Percentiles rank a stretch among this genome's conserved stretches.
phyloP scores from a whole-genome alignment of 2,329 filamentous ascomycete species.

The Neophaeococcomyces aloes region DNA sequence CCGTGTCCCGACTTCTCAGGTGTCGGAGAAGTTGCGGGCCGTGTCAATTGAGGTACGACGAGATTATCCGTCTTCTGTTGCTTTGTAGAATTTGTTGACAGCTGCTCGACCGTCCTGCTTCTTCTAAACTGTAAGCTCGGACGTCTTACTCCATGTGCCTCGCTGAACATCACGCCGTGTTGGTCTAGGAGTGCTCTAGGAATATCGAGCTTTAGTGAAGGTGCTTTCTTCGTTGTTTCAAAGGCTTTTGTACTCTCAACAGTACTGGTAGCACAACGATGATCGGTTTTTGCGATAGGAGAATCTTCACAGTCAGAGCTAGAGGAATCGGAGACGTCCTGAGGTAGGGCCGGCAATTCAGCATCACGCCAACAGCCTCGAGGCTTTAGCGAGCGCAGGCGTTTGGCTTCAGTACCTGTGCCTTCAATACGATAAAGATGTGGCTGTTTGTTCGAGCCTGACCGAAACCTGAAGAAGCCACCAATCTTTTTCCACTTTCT shows the following conservation, averaged over 20 bases:
- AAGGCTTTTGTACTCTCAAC: slow-evolving; percentile 1
- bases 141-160: slow-evolving; percentile 3
- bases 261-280: slow-evolving; percentile 6
- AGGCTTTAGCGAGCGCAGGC: background rate
- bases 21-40: slow-evolving; percentile 6
- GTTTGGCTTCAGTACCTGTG: background rate
- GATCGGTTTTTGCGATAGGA: background rate
- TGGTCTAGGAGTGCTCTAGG: slow-evolving; percentile 11
- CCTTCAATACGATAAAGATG: background rate
- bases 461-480: slow-evolving; percentile 33
- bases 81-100: background rate
- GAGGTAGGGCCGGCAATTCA: background rate
- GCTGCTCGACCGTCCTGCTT: slow-evolving; percentile 1
- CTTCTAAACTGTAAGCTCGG: background rate
- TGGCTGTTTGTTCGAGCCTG: background rate
- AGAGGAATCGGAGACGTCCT: background rate
- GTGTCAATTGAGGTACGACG: slow-evolving; percentile 1
- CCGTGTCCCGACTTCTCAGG: background rate
- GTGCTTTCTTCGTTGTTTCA: background rate
- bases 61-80: background rate
- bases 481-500: slow-evolving; percentile 41
- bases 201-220: slow-evolving; percentile 13
- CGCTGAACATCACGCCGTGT: slow-evolving; percentile 13
- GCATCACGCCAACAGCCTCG: slow-evolving; percentile 3
- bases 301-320: slow-evolving; percentile 1